Conservation (phyloP, 179 eudicot genomes). For the Beta corolliflora region DNA sequence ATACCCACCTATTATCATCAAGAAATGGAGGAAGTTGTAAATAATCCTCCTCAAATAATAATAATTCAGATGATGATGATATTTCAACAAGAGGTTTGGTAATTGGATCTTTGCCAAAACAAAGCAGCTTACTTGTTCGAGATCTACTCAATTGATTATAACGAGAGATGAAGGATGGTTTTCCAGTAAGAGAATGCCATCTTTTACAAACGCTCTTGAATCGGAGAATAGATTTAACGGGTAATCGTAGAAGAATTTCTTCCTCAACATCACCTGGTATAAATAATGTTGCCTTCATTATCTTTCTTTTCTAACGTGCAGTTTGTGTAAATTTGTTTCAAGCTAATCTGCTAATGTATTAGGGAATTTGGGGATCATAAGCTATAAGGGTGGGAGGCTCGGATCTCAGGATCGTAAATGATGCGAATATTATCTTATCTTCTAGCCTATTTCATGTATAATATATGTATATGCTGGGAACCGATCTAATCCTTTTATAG, state of each 20-base stretch:
- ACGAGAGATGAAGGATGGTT: not conserved
- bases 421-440: too few relatives aligned
- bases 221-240: not conserved
- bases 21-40: not conserved
- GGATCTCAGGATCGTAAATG: too few relatives aligned
- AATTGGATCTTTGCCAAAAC: not conserved
- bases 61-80: not conserved
- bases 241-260: not conserved
- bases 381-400: too few relatives aligned
- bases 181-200: not conserved
- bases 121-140: not conserved
- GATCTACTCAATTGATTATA: not conserved
- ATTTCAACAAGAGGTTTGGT: not conserved
- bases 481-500: too few relatives aligned
- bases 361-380: too few relatives aligned
- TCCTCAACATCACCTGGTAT: not conserved
- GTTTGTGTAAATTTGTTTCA: too few relatives aligned
- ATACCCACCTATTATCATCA: not conserved
- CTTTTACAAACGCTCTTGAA: constrained; percentile 3
- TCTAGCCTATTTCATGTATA: too few relatives aligned
- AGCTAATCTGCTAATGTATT: too few relatives aligned
- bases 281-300: not conserved
- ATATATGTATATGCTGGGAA: too few relatives aligned
- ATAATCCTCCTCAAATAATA: not conserved
- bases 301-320: too few relatives aligned